Evolutionary conservation across 139 green algal genomes (phyloP).

Genomic region (Chlamydomonas incerta): DNA sequence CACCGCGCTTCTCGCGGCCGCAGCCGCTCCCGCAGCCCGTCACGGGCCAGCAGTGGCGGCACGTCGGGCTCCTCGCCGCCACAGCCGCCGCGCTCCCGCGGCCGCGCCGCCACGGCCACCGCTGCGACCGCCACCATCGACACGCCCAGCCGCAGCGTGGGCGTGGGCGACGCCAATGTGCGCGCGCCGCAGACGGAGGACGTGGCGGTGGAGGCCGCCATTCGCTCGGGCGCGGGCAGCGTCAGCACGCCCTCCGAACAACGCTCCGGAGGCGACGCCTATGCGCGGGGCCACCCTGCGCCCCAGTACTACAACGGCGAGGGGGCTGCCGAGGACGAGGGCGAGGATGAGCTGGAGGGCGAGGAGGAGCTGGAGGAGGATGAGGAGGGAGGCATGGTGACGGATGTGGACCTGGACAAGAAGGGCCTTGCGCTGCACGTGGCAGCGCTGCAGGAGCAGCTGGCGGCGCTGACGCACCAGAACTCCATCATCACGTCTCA

Average conservation of each 20-base stretch:
- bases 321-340: not conserved
- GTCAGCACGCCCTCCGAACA: no score
- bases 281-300: no score
- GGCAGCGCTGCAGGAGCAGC: constrained; percentile 31
- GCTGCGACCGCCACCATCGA: no score
- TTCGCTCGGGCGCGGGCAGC: no score
- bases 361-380: not conserved
- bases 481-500: constrained; percentile 29
- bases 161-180: no score
- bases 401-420: not conserved
- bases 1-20: not conserved
- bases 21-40: not conserved
- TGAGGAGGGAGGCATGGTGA: not conserved
- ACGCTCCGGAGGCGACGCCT: not conserved
- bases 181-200: no score
- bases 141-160: no score
- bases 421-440: constrained; percentile 5
- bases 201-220: no score
- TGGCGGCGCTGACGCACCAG: constrained; percentile 41
- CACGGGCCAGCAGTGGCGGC: no score
- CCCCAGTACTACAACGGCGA: not conserved
- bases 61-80: no score
- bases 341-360: not conserved
- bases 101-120: no score
- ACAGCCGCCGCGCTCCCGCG: no score